Base-by-base conservation (phyloP, 2,329 filamentous ascomycete species). In the Dothiorella sarmentorum region DNA sequence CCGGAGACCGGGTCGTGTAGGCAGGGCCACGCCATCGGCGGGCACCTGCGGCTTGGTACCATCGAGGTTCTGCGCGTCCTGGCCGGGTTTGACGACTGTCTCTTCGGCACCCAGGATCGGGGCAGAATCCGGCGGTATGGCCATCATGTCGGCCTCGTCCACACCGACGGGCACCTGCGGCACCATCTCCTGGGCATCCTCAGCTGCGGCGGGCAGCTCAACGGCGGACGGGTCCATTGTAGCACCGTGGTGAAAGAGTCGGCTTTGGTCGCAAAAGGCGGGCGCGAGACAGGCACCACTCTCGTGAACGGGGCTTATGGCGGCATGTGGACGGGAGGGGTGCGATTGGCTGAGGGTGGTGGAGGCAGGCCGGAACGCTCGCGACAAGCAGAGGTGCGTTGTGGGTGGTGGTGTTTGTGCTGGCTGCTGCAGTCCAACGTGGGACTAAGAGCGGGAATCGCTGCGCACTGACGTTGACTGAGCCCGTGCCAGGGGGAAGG, bases 141-240 rank as follows among this genome's bases (percentile, higher is more conserved):
- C 70, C 51, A 73, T 64, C 47, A 74, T 63, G 59, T 74, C 72
- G 45, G 70, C 71, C 56, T 70, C 71, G 31, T 74, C 72, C 38
- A 74, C 61, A 26, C 68, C 67, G 7, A 70, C 67, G 22, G 71
- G 70, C 63, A 71, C 71, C 17, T 70, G 64, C 17, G 67, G 65
- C 58, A 64, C 67, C 31, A 65, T 67, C 6, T 56, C 53, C 5
- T 29, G 17, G 27, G 42, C 47, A 13, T 17, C 17, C 22, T 55
- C 57, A 42, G 47, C 22, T 20, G 40, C 17, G 22, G n/a, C 57
- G 47, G 45, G 38, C 31, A 33, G 35, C 18, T 58, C 56, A 29
- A 45, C 44, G 27, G 26, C 33, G 18, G 35, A 37, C 37, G 35
- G 45, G 35, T 58, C 56, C 56, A 58, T 58, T 22, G 56, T 58